Conservation (phyloP, 2,329 filamentous ascomycete genomes). For the Fusarium circinatum region DNA sequence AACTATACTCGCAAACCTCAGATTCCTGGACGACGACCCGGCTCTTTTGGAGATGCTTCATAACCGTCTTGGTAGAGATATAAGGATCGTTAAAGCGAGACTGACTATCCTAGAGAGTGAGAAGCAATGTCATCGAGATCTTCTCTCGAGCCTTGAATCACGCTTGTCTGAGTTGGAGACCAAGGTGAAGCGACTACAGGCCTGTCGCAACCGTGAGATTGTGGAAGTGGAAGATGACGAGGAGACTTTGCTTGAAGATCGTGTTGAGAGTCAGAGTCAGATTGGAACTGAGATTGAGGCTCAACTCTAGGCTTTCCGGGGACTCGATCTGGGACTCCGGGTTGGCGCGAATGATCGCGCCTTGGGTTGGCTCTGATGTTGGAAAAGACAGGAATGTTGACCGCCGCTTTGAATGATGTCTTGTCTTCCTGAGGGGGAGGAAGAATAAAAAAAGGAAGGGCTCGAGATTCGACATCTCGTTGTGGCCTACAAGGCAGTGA, state of each 20-base stretch:
- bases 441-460: background rate
- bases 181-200: background rate
- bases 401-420: background rate
- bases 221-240: background rate
- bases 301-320: background rate
- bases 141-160: background rate
- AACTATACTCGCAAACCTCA: background rate
- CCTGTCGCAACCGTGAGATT: too few species aligned
- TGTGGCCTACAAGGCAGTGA: background rate
- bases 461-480: background rate
- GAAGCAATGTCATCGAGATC: background rate
- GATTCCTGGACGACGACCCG: background rate
- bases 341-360: background rate
- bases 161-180: background rate
- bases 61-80: background rate
- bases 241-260: background rate
- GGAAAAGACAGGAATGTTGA: background rate
- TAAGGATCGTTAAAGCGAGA: background rate
- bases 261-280: background rate
- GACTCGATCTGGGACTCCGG: too few species aligned
- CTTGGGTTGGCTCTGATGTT: background rate
- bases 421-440: accelerated
- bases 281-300: background rate
- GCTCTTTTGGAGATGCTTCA: too few species aligned
- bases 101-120: background rate